phyloP scores from a whole-genome alignment of 441 rosid genomes.

The Flueggea neowawraea region DNA sequence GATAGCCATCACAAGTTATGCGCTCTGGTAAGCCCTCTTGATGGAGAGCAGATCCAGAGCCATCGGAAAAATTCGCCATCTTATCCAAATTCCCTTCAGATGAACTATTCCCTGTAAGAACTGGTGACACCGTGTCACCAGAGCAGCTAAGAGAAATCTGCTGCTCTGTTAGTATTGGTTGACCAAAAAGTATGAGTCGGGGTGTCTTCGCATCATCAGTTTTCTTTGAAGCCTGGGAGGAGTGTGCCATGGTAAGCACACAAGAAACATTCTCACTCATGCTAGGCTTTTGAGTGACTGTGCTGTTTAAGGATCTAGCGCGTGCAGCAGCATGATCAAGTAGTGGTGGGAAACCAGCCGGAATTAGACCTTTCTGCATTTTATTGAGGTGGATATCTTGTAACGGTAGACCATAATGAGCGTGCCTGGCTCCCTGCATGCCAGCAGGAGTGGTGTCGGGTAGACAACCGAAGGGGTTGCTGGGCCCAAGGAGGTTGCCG shows the following conservation, averaged over 20 bases:
- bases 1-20: not conserved
- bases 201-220: constrained; percentile 45
- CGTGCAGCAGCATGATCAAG: constrained; percentile 17
- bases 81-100: constrained; percentile 40
- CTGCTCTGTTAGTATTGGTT: constrained; percentile 76
- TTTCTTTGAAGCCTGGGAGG: constrained; percentile 28
- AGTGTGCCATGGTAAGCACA: constrained; percentile 28
- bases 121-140: constrained; percentile 35
- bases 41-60: constrained; percentile 46
- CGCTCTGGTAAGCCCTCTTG: no score
- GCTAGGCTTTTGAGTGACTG: constrained; percentile 34
- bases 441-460: constrained; percentile 88
- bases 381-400: constrained; percentile 51
- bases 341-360: constrained; percentile 34
- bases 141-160: constrained; percentile 54
- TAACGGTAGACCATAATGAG: constrained; percentile 54
- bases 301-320: constrained; percentile 20
- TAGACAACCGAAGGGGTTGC: constrained; percentile 57
- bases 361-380: constrained; percentile 42
- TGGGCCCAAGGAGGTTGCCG: constrained; percentile 51
- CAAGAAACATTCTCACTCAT: constrained; percentile 45
- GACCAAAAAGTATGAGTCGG: constrained; percentile 82
- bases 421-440: constrained; percentile 99
- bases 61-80: constrained; percentile 42
- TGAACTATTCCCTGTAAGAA: constrained; percentile 38